Evolutionary conservation across 2,329 filamentous ascomycete species (phyloP).

Genomic region (Fusarium heterosporum): DNA sequence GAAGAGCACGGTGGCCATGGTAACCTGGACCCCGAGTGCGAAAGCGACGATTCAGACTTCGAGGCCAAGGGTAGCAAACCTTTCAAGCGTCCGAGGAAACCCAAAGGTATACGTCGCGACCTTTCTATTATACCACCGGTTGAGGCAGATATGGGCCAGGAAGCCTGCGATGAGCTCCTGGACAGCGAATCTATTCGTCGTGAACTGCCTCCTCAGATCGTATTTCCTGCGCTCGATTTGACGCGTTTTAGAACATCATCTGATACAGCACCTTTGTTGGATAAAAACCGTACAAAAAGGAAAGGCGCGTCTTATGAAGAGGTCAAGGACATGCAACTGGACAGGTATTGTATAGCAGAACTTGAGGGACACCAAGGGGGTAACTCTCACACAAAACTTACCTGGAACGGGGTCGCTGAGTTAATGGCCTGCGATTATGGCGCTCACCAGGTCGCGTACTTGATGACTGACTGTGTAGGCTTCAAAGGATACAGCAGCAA

Average conservation of each 20-base stretch:
- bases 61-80: conserved; percentile 20
- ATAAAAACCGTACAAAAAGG: background rate
- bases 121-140: background rate
- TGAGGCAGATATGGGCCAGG: background rate
- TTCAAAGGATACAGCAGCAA: conserved; percentile 15
- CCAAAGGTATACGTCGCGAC: background rate
- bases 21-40: conserved; percentile 10
- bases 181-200: conserved; percentile 24
- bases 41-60: conserved; percentile 33
- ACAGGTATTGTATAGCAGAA: background rate
- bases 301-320: conserved; percentile 1
- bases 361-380: background rate
- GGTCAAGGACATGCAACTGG: background rate
- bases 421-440: conserved; percentile 44
- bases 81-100: conserved; percentile 32
- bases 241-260: background rate
- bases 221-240: background rate
- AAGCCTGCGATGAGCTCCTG: background rate
- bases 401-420: conserved; percentile 43
- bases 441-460: conserved; percentile 37
- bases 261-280: conserved; percentile 2
- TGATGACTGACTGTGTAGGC: conserved; percentile 21
- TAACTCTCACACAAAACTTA: background rate
- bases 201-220: conserved; percentile 24
- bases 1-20: background rate